Conservation (phyloP, 2,329 filamentous ascomycete species). For the Albifimbria verrucaria region DNA sequence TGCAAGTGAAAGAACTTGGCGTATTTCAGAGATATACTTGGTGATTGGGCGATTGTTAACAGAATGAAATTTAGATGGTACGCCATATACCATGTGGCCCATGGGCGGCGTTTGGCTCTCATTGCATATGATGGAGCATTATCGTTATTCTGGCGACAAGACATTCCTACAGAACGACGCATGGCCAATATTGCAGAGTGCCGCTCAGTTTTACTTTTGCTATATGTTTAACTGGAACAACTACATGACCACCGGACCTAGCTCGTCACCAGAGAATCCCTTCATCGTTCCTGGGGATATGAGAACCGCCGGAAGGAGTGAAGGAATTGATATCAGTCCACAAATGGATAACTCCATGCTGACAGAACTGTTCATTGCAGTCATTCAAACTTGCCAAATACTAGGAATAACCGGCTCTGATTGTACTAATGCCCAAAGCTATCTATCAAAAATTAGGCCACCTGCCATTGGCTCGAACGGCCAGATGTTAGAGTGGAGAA, state of each 20-base stretch:
- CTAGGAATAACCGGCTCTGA: constrained; percentile 6
- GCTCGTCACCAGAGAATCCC: constrained; percentile 23
- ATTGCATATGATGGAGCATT: constrained; percentile 35
- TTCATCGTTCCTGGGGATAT: constrained; percentile 13
- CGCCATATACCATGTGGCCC: constrained; percentile 30
- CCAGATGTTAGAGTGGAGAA: constrained; percentile 33
- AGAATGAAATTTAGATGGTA: too few species aligned
- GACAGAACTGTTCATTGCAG: constrained; percentile 6
- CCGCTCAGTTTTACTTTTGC: constrained; percentile 29
- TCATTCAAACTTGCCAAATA: constrained; percentile 4
- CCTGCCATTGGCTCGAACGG: constrained; percentile 19
- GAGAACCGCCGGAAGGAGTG: constrained; percentile 1
- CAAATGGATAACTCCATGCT: constrained; percentile 23
- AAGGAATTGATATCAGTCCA: constrained; percentile 14
- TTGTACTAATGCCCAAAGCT: background rate
- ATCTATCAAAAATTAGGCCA: constrained; percentile 7
- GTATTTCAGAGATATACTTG: too few species aligned
- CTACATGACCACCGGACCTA: constrained; percentile 20
- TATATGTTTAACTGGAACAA: constrained; percentile 26
- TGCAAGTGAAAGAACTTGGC: too few species aligned
- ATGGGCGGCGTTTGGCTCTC: constrained; percentile 38
- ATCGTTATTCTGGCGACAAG: constrained; percentile 26
- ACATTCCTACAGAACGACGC: constrained; percentile 15
- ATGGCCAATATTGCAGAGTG: constrained; percentile 25
- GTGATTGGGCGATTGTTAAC: too few species aligned